Evolutionary conservation across 2,329 filamentous ascomycete genomes (phyloP), one percentile per base, ranked within the genome.

Genomic region (Parascedosporium putredinis): DNA sequence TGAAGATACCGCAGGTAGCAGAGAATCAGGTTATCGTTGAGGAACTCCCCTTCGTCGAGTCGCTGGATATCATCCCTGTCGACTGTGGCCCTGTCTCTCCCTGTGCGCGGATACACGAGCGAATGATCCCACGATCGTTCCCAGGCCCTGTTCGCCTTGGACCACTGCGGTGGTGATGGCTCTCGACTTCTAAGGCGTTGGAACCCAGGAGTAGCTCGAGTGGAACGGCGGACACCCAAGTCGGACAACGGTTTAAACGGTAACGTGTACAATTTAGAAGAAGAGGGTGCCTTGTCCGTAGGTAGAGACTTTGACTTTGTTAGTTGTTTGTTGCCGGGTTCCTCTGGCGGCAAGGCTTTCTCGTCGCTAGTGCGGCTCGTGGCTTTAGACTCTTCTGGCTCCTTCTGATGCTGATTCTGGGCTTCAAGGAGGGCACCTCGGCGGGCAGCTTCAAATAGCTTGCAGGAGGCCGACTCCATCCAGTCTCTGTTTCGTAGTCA

Each of bases 11-110:
- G 81, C 50, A 95, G 72, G 60, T 94, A 95, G 62, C 96, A 96
- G 47, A 79, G 82, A 56, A 98, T 86, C 24, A 98, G 70, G 59
- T 88, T 95, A 67, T 98, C 93, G 61, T 98, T 98, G 40, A 98
- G 67, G 52, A 86, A 95, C 57, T 95, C 79, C 10, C 83, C 86
- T 54, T 94, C 86, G 53, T 95, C 83, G 2, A 98, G 75, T 38
- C 88, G 76, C 18, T 74, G 68, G 29, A 97, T 81, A 59, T 93
- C 88, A n/a, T 76, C 70, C 53, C 76, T 80, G 51, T 86, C 78
- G 1, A 93, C 79, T 1, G 75, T 79, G 1, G 83, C 79, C 53
- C 81, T 75, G 46, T 78, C 76, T 49, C 74, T 77, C 2, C 79
- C 79, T 23, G 66, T 68, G 4, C 67, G 57, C 3, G 81, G 81